phyloP scores from a whole-genome alignment of 2,329 filamentous ascomycete species.

The Tricladium varicosporioides region DNA sequence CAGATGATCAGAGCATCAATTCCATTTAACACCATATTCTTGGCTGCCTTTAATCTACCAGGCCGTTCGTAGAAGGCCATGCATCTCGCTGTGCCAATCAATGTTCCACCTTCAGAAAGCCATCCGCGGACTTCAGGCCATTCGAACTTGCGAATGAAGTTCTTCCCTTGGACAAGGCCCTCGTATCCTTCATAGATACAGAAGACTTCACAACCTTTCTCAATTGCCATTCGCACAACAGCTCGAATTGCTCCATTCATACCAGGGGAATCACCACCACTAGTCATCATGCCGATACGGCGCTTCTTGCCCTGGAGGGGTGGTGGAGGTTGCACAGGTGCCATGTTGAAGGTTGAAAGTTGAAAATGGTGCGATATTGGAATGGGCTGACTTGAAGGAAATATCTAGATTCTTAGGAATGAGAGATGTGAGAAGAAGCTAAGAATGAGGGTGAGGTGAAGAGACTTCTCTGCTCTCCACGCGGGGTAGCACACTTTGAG shows the following conservation, averaged over 20 bases:
- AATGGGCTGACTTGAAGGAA: not conserved
- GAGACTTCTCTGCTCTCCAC: slow-evolving; percentile 5
- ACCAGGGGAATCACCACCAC: slow-evolving; percentile 71
- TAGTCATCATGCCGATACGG: slow-evolving; percentile 68
- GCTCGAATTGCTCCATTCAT: slow-evolving; percentile 74
- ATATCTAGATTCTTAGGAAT: not conserved
- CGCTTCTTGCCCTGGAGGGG: slow-evolving; percentile 31
- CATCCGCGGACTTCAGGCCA: slow-evolving; percentile 96
- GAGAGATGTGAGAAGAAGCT: not conserved
- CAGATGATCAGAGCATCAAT: slow-evolving; percentile 97
- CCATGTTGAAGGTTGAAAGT: slow-evolving; percentile 21
- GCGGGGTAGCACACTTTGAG: slow-evolving; percentile 1
- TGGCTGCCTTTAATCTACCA: slow-evolving; percentile 80
- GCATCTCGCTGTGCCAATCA: slow-evolving; percentile 93
- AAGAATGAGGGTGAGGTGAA: not conserved
- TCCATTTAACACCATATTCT: slow-evolving; percentile 89
- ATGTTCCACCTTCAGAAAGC: slow-evolving; percentile 88
- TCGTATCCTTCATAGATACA: slow-evolving; percentile 94
- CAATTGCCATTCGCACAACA: slow-evolving; percentile 86
- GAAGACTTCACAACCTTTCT: slow-evolving; percentile 76
- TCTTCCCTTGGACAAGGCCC: slow-evolving; percentile 83
- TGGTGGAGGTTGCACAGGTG: slow-evolving; percentile 24
- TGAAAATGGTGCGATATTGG: slow-evolving; percentile 1
- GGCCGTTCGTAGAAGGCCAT: slow-evolving; percentile 87
- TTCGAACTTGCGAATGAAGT: slow-evolving; percentile 81